Percentiles rank a stretch among this genome's conserved stretches.
Conservation (phyloP, 2,329 filamentous ascomycete species). For the Canariomyces notabilis region DNA sequence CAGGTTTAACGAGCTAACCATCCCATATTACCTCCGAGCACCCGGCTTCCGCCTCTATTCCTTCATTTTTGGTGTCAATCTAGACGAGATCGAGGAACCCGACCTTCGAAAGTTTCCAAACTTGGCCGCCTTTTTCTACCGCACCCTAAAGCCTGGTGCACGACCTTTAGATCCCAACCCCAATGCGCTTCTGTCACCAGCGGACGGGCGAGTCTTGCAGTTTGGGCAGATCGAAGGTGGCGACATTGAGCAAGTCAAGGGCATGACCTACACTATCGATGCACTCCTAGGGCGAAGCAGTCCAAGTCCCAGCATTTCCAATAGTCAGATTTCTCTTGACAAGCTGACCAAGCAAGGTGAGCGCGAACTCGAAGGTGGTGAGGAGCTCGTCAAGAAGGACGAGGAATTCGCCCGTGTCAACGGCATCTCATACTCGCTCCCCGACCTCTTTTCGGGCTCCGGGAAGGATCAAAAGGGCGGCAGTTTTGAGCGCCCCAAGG, state of each 20-base stretch:
- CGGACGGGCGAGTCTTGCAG: slow-evolving; percentile 86
- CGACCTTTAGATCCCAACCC: slow-evolving; percentile 79
- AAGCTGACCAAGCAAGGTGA: slow-evolving; percentile 25
- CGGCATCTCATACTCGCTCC: slow-evolving; percentile 90
- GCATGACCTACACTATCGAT: slow-evolving; percentile 95
- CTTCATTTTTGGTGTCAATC: slow-evolving; percentile 83
- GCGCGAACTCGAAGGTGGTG: slow-evolving; percentile 41
- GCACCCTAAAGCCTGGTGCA: slow-evolving; percentile 80
- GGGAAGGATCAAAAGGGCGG: slow-evolving; percentile 35
- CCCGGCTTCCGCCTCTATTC: slow-evolving; percentile 91
- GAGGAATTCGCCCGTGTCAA: slow-evolving; percentile 94
- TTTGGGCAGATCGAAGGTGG: slow-evolving; percentile 89
- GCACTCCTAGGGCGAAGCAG: slow-evolving; percentile 73
- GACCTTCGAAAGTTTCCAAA: slow-evolving; percentile 90
- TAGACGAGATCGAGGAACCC: slow-evolving; percentile 80
- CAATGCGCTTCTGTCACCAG: slow-evolving; percentile 76
- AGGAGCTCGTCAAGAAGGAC: slow-evolving; percentile 69
- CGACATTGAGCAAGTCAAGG: slow-evolving; percentile 97
- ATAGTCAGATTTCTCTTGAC: slow-evolving; percentile 28
- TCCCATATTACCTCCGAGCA: slow-evolving; percentile 81
- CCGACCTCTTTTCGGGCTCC: slow-evolving; percentile 76
- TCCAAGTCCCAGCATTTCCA: slow-evolving; percentile 50
- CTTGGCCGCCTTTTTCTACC: slow-evolving; percentile 94
- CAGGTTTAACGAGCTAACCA: slow-evolving; percentile 80
- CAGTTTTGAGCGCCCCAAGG: slow-evolving; percentile 48